Percentiles rank a stretch among this genome's conserved stretches.
Conservation (phyloP, 139 green algal species). For the Chlorella vulgaris region DNA sequence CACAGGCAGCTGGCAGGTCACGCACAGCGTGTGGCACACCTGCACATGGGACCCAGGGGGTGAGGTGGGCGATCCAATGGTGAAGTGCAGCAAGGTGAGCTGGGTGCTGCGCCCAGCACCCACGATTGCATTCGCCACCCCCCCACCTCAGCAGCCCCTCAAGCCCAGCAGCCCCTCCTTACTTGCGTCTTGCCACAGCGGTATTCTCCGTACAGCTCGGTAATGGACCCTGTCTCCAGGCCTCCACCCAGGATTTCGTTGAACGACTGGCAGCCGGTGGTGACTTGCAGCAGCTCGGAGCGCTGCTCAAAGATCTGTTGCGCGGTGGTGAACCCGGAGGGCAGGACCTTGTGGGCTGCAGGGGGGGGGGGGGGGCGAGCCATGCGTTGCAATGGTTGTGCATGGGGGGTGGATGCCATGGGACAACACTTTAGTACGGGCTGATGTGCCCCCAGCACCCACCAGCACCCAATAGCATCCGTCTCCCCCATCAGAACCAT, state of each 20-base stretch:
- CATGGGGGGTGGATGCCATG: too few relatives aligned
- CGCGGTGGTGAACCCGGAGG: constrained; percentile 96
- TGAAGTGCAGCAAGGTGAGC: neutral
- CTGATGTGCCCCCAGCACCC: too few relatives aligned
- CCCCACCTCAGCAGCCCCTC: too few relatives aligned
- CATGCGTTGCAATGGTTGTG: neutral
- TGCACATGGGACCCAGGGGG: neutral
- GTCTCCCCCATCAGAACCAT: too few relatives aligned
- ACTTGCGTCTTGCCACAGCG: constrained; percentile 96
- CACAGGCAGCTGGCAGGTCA: constrained; percentile 95
- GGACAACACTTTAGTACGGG: too few relatives aligned
- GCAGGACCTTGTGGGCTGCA: constrained; percentile 89
- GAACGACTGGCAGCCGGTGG: constrained; percentile 90
- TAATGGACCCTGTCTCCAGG: constrained; percentile 97
- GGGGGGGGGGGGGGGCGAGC: neutral
- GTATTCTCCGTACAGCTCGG: constrained; percentile 98
- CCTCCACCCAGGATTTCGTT: constrained; percentile 93
- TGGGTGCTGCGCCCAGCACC: neutral
- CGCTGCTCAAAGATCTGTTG: constrained; percentile 79
- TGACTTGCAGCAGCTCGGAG: constrained; percentile 85
- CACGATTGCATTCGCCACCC: neutral
- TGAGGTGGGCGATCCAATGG: neutral
- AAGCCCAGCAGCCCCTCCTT: too few relatives aligned
- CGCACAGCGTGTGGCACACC: constrained; percentile 97
- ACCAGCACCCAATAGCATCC: too few relatives aligned